These are phyloP conservation scores for Cladosporium colombiae DNA, from an alignment of 2,329 filamentous ascomycete species.

Conservation along the genomic window DNA sequence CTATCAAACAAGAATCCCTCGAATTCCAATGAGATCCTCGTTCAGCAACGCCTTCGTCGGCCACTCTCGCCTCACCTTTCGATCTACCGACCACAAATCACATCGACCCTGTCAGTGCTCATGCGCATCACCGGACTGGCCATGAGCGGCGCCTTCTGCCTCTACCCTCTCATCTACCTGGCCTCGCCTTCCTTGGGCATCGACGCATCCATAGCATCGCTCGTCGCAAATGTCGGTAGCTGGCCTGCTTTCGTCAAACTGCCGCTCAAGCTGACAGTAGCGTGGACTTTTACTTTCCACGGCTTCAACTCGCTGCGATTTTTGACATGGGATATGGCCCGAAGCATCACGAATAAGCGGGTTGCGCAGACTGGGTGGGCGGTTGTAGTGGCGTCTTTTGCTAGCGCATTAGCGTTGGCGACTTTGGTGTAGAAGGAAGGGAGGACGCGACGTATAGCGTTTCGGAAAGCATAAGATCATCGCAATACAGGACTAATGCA, in stretches of 20 bases:
- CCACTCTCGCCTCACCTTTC: constrained; percentile 15
- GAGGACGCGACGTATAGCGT: neutral
- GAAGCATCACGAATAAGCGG: constrained; percentile 1
- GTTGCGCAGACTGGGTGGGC: constrained; percentile 7
- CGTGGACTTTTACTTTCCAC: constrained; percentile 11
- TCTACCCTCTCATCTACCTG: constrained; percentile 11
- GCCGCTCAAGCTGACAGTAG: neutral
- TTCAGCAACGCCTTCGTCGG: constrained; percentile 3
- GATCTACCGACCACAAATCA: constrained; percentile 17
- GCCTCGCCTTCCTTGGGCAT: neutral
- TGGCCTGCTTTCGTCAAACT: neutral
- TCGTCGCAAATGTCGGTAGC: neutral
- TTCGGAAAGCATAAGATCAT: neutral
- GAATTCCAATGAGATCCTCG: neutral
- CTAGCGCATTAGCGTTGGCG: neutral
- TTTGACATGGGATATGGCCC: neutral
- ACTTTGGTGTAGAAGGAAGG: neutral
- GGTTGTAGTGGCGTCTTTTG: neutral
- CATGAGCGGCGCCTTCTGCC: constrained; percentile 11
- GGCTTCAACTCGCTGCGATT: constrained; percentile 2
- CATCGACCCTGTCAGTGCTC: constrained; percentile 12
- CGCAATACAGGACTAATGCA: neutral
- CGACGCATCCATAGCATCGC: neutral
- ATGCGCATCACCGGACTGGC: constrained; percentile 10
- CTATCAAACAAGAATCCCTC: neutral